phyloP scores from a whole-genome alignment of 2,329 filamentous ascomycete species.

The Colletotrichum destructivum region DNA sequence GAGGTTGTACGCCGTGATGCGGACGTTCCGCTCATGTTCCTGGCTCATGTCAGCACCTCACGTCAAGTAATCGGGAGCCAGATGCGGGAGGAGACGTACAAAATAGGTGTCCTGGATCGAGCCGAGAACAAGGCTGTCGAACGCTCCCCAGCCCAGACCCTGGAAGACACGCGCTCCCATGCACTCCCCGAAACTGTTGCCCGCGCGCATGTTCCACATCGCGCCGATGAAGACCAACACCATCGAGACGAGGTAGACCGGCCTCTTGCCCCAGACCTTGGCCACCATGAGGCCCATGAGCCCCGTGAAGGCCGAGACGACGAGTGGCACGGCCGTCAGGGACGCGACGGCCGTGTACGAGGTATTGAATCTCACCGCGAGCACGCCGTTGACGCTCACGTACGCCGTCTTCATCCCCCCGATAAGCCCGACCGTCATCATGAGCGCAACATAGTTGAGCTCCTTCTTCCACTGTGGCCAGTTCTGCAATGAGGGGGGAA shows the following conservation, averaged over 20 bases:
- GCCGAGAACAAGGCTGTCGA: conserved; percentile 67
- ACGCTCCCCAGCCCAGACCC: conserved; percentile 72
- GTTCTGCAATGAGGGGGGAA: conserved; percentile 57
- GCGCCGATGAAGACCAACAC: conserved; percentile 63
- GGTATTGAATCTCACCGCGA: conserved; percentile 59
- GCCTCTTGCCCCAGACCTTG: conserved; percentile 67
- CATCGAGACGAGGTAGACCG: conserved; percentile 65
- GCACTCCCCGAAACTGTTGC: conserved; percentile 59
- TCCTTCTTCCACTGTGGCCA: conserved; percentile 71
- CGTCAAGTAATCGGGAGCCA: background rate
- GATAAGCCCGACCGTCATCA: conserved; percentile 62
- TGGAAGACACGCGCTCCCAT: conserved; percentile 69
- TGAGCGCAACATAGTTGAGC: conserved; percentile 62
- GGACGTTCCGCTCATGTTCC: conserved; percentile 67
- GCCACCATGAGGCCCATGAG: conserved; percentile 59
- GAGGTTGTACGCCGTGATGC: conserved; percentile 62
- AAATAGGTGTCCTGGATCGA: conserved; percentile 72
- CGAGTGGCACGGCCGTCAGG: conserved; percentile 67
- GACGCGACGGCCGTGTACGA: conserved; percentile 65
- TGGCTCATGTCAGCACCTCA: conserved; percentile 48
- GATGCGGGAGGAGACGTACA: conserved; percentile 54
- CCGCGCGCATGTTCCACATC: conserved; percentile 65
- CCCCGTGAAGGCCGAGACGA: conserved; percentile 64
- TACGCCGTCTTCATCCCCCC: conserved; percentile 70
- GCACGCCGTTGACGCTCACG: conserved; percentile 61